Base-by-base conservation (phyloP, 441 rosid species). In the Daphne laureola region DNA sequence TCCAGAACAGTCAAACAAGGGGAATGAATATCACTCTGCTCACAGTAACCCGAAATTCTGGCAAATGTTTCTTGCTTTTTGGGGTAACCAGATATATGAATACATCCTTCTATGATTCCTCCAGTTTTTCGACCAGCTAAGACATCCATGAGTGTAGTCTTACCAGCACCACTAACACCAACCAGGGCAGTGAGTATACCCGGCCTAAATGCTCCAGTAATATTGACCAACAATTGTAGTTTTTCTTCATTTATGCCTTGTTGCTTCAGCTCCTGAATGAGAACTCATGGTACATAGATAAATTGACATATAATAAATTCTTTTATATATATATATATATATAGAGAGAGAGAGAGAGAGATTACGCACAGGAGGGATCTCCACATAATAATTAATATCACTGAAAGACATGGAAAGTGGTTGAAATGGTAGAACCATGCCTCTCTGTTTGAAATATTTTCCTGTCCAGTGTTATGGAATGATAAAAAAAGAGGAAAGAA, bases 401-500 rank as follows among this genome's bases (percentile, higher is more conserved):
- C 86, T 69, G 83, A 92, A 92, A 68, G 96, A 76, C 84, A 92
- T 72, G 48, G 92, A 89, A 65, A 86, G 96, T 3, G 82, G 92
- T 68, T 84, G 96, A 82, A 92, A 92, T 21, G 97, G 98, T 18
- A 92, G 95, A 78, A 89, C 97, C 97, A 92, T 92, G 73, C 97
- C 98, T 70, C 84, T 75, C 50, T 76, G 84, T 77, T 78, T 84
- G 75, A 86, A 78, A 72, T 81, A 70, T 76, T 90, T 93, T 59
- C 91, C 99, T 93, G 79, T 59, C 44, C 49, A 62, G 55, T 54
- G 18, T 31, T 53, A 53, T 61, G 43, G 46, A 65, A 64, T 48
- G 53, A 58, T 63, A 54, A 52, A 44, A 17, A 15, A 49, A 53
- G n/a, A n/a, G n/a, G n/a, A 43, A 9, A 43, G 17, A 21, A 16